Conservation (phyloP, 352 stramenopile genomes). For the Phytophthora palmivora region DNA sequence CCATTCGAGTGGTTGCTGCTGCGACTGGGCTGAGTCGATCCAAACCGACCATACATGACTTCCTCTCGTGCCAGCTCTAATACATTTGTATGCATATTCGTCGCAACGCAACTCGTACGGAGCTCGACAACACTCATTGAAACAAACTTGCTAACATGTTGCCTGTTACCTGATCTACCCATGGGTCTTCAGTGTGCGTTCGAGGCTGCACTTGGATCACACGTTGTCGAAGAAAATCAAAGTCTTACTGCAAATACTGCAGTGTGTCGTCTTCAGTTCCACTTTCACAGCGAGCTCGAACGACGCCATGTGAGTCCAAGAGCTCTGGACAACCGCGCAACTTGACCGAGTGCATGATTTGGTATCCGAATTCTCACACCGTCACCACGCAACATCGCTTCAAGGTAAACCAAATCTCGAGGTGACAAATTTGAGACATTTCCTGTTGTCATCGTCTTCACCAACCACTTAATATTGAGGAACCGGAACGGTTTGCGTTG, state of each 20-base stretch:
- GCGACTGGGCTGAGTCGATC: conserved; percentile 19
- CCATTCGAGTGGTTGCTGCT: conserved; percentile 17
- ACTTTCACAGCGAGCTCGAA: conserved; percentile 48
- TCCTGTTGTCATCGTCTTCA: conserved; percentile 51
- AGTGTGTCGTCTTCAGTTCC: conserved; percentile 36
- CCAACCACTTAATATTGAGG: conserved; percentile 74
- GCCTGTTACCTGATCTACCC: conserved; percentile 34
- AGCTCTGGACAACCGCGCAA: conserved; percentile 49
- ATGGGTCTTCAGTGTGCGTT: conserved; percentile 48
- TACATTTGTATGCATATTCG: conserved; percentile 38
- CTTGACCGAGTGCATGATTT: conserved; percentile 70
- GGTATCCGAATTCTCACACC: conserved; percentile 71
- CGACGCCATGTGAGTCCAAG: conserved; percentile 36
- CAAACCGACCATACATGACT: conserved; percentile 42
- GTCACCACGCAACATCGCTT: conserved; percentile 55
- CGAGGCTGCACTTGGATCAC: conserved; percentile 55
- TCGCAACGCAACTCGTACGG: conserved; percentile 43
- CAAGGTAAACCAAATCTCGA: conserved; percentile 74
- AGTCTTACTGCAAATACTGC: conserved; percentile 55
- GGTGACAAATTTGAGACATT: conserved; percentile 41
- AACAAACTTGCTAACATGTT: conserved; percentile 42
- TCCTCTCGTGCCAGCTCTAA: conserved; percentile 57
- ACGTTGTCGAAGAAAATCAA: conserved; percentile 43
- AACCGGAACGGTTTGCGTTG: conserved; percentile 68
- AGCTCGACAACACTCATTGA: conserved; percentile 45